Evolutionary conservation across 106 monocot species (phyloP), one percentile per base, ranked within the genome.

Genomic region (Triglochin maritima): DNA sequence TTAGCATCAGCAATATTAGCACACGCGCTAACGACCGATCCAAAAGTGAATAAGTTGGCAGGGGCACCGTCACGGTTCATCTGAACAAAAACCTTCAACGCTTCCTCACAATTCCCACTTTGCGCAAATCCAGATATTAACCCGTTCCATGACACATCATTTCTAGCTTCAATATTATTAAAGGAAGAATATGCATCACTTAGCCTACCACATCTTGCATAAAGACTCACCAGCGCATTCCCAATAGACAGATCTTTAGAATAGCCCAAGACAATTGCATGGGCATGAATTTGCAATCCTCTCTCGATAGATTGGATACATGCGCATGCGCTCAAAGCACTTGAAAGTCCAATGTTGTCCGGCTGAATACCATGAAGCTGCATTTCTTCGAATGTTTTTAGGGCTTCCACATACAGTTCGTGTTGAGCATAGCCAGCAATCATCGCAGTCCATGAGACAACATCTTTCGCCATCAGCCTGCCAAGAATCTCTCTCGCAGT

Each of bases 371-470:
- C 86, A 48, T 9, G 49, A 11, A 17, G 11, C 47, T 63, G 74
- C 86, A 88, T 88, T 74, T 79, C 81, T 57, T 74, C 56, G 69
- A 89, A 93, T 15, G 86, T 80, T 59, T 17, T 50, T n/a, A 93
- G 76, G 67, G 93, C 93, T 73, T 93, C 88, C 29, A 63, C 48
- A 69, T 17, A 93, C 56, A 71, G 64, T 45, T 84, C 93, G 65
- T 86, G 71, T 43, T 86, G 88, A 9, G 79, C 73, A 76, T 81
- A 93, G 6, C 93, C 93, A 64, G 88, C 83, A 80, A 89, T 82
- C 93, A 93, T 89, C 41, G 93, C 81, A 41, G 93, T 93, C 93
- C 93, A 93, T 2, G 88, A 81, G 67, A 86, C 89, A 13, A 93
- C 83, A 78, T 89, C 93, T 65, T 81, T 76, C 62, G 83, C 83